A percentile compares a stretch with the other conserved stretches of the same genome.
phyloP scores from a whole-genome alignment of 768 basidiomycete species.

The button mushroom (Agaricus bisporus) region DNA sequence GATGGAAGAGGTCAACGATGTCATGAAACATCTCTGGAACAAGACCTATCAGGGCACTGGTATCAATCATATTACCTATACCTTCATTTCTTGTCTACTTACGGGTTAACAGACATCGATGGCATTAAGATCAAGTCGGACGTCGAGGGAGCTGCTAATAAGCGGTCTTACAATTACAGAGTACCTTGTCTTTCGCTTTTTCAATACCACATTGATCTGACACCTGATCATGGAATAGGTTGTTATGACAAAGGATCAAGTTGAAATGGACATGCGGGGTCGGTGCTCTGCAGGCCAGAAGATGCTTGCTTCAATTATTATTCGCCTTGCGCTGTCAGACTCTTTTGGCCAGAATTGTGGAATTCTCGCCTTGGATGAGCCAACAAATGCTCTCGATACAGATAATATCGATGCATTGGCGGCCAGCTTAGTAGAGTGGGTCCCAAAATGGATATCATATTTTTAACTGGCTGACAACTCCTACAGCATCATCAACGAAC shows the following conservation, averaged over 20 bases:
- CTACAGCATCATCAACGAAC: constrained; percentile 86
- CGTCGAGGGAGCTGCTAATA: constrained; percentile 83
- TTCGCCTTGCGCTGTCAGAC: constrained; percentile 93
- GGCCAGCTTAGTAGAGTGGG: constrained; percentile 85
- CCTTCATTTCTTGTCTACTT: constrained; percentile 4
- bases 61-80: constrained; percentile 20
- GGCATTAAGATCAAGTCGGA: constrained; percentile 95
- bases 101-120: constrained; percentile 75
- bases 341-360: constrained; percentile 98
- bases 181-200: constrained; percentile 37
- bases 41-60: constrained; percentile 99
- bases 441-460: constrained; percentile 12
- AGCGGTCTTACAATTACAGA: constrained; percentile 94
- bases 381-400: constrained; percentile 92
- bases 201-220: constrained; percentile 1
- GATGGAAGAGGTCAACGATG: constrained; percentile 99
- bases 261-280: constrained; percentile 99
- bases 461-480: constrained; percentile 1
- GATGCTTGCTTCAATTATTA: constrained; percentile 97
- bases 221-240: constrained; percentile 46
- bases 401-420: constrained; percentile 97
- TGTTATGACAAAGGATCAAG: constrained; percentile 98
- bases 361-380: constrained; percentile 95
- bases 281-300: constrained; percentile 98
- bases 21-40: constrained; percentile 95